Base-by-base conservation (phyloP, 106 monocot species). In the Iris macrosiphon region DNA sequence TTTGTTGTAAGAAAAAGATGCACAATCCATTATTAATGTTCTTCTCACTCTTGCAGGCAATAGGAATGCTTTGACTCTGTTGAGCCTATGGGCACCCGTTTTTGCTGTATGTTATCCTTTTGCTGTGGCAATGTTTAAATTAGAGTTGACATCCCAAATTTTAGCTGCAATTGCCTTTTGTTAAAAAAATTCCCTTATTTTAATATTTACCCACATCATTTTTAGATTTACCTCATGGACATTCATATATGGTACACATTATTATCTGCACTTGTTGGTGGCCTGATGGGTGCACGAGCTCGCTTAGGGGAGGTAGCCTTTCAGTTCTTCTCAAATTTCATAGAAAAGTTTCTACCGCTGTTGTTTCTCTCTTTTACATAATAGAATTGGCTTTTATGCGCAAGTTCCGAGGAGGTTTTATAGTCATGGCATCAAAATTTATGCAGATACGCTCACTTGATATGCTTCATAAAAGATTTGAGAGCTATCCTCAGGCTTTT, bases 381-480 rank as follows among this genome's bases (percentile, higher is more conserved):
- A 27, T 39, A 43, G 23, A 28, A 51, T 14, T 52, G 33, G 27
- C 7, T 64, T 14, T 64, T 12, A 53, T 59, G 16, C 24, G 2
- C 14, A 35, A 35, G 21, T 25, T 66, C 22, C 17, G 15, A 30
- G 22, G 11, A 64, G 11, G 15, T 40, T 45, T 12, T 32, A 29
- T 20, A 14, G 2, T 35, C 17, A 11, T 45, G 5, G 9, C 40
- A 46, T 56, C 2, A 46, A 11, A 27, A 40, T 11, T 27, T 31
- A 43, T 52, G 37, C 62, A 98, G 98, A 91, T 98, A 47, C 77
- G 98, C 17, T 69, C 98, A 50, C 67, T 81, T 73, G 91, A 98
- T 57, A 98, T 98, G 98, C 72, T 98, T 62, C 98, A 83, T 28
- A 98, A 80, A 59, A 71, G 98, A 42, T 98, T 98, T 77, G 86